phyloP scores from a whole-genome alignment of 1,139 yeast species.

The Pichia sp. region DNA sequence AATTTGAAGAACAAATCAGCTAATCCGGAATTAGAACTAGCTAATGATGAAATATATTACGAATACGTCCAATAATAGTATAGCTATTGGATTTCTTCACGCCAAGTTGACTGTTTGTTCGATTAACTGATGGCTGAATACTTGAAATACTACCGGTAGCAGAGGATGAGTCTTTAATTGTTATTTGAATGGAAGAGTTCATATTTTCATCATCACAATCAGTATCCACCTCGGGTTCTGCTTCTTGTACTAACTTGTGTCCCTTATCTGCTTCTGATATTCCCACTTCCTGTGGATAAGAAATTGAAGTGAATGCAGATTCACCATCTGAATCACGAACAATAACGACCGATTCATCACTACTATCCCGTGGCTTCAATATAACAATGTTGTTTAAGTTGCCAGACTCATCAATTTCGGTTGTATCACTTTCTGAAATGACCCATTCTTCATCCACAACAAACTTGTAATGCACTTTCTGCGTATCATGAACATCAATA shows the following conservation, averaged over 20 bases:
- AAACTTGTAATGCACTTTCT: slow-evolving; percentile 44
- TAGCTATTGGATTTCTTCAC: neutral
- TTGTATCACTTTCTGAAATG: slow-evolving; percentile 35
- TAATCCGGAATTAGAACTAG: neutral
- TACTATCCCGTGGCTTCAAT: neutral
- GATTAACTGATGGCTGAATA: neutral
- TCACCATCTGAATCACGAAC: slow-evolving; percentile 17
- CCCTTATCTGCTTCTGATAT: neutral
- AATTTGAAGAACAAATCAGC: too few species aligned
- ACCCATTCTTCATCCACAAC: slow-evolving; percentile 65
- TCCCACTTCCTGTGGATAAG: slow-evolving; percentile 19
- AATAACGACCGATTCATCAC: slow-evolving; percentile 14
- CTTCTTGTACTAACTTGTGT: neutral
- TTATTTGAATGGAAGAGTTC: slow-evolving; percentile 24
- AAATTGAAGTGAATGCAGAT: slow-evolving; percentile 28
- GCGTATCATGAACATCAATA: slow-evolving; percentile 20
- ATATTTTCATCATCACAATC: slow-evolving; percentile 14
- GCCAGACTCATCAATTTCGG: slow-evolving; percentile 41
- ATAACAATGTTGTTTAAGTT: slow-evolving; percentile 46
- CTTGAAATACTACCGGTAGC: slow-evolving; percentile 7
- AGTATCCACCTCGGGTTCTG: neutral
- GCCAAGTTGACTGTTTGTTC: neutral
- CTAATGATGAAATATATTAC: neutral
- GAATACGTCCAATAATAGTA: neutral
- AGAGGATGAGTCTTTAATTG: slow-evolving; percentile 23